Percentiles rank a stretch among this genome's conserved stretches.
Evolutionary conservation across 169 alveolate species (phyloP).

Genomic region (Plasmodium adleri): DNA sequence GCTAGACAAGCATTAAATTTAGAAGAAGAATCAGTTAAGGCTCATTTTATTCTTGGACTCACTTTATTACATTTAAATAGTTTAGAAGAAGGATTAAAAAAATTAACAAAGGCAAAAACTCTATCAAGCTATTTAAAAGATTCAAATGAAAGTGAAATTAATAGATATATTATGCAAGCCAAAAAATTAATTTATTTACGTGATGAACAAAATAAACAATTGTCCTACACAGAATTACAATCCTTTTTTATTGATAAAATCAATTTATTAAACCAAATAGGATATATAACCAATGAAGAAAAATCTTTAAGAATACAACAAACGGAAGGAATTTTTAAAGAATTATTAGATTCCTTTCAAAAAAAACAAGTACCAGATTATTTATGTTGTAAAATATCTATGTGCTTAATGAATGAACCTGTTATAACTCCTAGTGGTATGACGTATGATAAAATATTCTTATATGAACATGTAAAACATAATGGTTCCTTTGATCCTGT

Average conservation of each 20-base stretch:
- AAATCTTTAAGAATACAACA: conserved; percentile 76
- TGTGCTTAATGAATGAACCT: conserved; percentile 91
- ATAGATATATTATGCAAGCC: conserved; percentile 83
- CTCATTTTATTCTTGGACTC: conserved; percentile 88
- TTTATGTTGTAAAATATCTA: conserved; percentile 90
- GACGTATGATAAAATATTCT: conserved; percentile 86
- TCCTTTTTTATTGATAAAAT: conserved; percentile 71
- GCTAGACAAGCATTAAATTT: conserved; percentile 86
- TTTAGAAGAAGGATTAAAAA: conserved; percentile 85
- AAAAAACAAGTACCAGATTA: conserved; percentile 85
- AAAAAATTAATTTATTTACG: conserved; percentile 80
- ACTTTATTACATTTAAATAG: conserved; percentile 88
- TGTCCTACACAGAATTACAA: conserved; percentile 68
- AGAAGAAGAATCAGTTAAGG: conserved; percentile 88
- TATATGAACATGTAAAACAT: conserved; percentile 85
- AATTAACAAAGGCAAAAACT: conserved; percentile 84
- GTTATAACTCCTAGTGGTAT: conserved; percentile 90
- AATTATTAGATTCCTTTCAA: conserved; percentile 75
- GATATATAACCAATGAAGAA: conserved; percentile 76
- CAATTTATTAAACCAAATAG: conserved; percentile 55
- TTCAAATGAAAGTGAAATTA: conserved; percentile 82
- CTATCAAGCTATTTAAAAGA: conserved; percentile 84
- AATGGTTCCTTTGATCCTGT: conserved; percentile 90
- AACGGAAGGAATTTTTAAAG: conserved; percentile 77
- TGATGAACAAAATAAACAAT: conserved; percentile 79